Conservation (phyloP, 208 protist genomes). For the Crithidia acanthocephali region DNA sequence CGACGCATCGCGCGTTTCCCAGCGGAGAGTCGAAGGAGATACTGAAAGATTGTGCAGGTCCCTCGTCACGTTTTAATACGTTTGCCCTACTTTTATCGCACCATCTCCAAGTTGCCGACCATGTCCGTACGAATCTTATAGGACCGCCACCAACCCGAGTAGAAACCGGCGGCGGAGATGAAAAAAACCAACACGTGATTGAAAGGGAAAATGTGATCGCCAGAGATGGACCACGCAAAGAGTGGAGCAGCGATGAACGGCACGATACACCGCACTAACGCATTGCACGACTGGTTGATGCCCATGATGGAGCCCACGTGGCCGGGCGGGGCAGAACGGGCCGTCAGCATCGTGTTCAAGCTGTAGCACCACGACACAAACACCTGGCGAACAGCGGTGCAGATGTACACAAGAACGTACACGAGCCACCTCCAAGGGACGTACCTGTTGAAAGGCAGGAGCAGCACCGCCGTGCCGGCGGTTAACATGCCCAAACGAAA, state of each 20-base stretch:
- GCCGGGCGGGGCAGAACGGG: constrained; percentile 40
- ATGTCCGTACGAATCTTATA: constrained; percentile 30
- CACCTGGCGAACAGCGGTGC: constrained; percentile 35
- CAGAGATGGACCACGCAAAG: constrained; percentile 62
- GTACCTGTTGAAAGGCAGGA: constrained; percentile 30
- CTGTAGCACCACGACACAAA: constrained; percentile 68
- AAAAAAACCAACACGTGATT: constrained; percentile 70
- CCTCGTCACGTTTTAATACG: too few species aligned
- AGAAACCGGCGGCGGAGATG: constrained; percentile 27
- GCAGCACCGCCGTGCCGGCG: constrained; percentile 17
- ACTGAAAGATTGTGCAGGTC: constrained; percentile 1
- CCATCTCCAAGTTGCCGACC: constrained; percentile 24
- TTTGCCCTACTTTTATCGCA: too few species aligned
- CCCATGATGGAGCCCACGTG: constrained; percentile 62
- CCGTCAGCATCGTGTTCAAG: constrained; percentile 64
- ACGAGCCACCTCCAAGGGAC: background rate
- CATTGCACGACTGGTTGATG: constrained; percentile 67
- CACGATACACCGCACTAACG: constrained; percentile 44
- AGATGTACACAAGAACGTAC: constrained; percentile 37
- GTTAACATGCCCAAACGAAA: constrained; percentile 39
- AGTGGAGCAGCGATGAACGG: constrained; percentile 45
- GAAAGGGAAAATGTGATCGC: constrained; percentile 44
- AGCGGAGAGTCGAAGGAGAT: too few species aligned
- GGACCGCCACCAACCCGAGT: constrained; percentile 34
- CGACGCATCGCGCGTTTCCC: too few species aligned